Percentiles rank a stretch among this genome's conserved stretches.
These are phyloP conservation scores for Escallonia rubra DNA, from an alignment of 129 eudicot genomes.

Conservation along the genomic window DNA sequence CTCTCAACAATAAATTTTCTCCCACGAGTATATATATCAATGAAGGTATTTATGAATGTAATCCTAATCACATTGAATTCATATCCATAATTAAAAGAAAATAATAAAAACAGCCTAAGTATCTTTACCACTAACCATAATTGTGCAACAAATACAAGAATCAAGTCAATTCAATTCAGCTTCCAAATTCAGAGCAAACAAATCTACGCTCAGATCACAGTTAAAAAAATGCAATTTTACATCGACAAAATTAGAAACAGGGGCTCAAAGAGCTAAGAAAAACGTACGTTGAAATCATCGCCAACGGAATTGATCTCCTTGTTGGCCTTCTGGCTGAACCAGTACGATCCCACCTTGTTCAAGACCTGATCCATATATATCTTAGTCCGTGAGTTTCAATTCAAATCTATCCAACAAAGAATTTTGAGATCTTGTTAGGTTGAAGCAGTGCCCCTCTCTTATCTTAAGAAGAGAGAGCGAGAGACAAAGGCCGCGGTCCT, in stretches of 20 bases:
- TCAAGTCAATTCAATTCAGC: too few relatives aligned
- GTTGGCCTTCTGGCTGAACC: constrained; percentile 77
- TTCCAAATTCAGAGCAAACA: too few relatives aligned
- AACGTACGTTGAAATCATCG: constrained; percentile 65
- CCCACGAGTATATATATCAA: too few relatives aligned
- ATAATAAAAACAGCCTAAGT: too few relatives aligned
- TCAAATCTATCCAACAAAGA: too few relatives aligned
- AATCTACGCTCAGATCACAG: not conserved
- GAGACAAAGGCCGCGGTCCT: not conserved
- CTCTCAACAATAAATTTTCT: too few relatives aligned
- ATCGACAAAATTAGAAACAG: not conserved
- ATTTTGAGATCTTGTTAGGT: not conserved
- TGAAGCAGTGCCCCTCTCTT: not conserved
- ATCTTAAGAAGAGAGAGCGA: not conserved
- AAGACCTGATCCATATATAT: constrained; percentile 66
- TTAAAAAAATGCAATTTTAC: not conserved
- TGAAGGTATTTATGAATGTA: too few relatives aligned
- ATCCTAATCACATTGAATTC: too few relatives aligned
- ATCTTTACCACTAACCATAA: too few relatives aligned
- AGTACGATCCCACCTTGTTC: constrained; percentile 78
- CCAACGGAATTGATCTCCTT: constrained; percentile 80
- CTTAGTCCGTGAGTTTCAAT: too few relatives aligned
- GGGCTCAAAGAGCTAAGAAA: not conserved
- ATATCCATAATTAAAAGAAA: too few relatives aligned
- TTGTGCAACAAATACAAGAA: too few relatives aligned